Evolutionary conservation across 495 filamentous ascomycete species (phyloP).

Genomic region (Cudoniella acicularis): DNA sequence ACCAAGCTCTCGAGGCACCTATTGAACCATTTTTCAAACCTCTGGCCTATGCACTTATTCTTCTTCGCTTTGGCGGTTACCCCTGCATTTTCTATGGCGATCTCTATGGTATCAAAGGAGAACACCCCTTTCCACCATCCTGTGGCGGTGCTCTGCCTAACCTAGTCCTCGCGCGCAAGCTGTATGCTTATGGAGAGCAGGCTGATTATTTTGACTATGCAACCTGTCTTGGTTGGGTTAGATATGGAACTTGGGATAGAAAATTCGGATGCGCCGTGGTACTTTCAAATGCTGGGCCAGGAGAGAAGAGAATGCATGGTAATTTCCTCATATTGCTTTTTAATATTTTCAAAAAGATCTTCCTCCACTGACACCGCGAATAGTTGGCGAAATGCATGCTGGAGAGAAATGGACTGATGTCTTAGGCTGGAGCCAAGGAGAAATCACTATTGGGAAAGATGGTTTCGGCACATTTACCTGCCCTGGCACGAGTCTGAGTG

Average conservation of each 20-base stretch:
- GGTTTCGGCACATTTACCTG: slow-evolving; percentile 56
- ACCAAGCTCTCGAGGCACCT: slow-evolving; percentile 53
- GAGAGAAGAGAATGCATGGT: slow-evolving; percentile 53
- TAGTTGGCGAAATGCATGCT: slow-evolving; percentile 51
- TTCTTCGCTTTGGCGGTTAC: slow-evolving; percentile 60
- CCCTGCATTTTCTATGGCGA: slow-evolving; percentile 76
- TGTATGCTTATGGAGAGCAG: slow-evolving; percentile 67
- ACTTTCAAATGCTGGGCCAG: slow-evolving; percentile 50
- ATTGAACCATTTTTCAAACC: slow-evolving; percentile 56
- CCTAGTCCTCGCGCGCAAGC: slow-evolving; percentile 60
- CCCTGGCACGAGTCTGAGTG: slow-evolving; percentile 47
- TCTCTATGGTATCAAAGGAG: slow-evolving; percentile 61
- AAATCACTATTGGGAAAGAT: slow-evolving; percentile 49
- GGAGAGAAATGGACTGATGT: slow-evolving; percentile 62
- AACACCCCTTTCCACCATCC: slow-evolving; percentile 50
- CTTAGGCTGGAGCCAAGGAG: slow-evolving; percentile 40
- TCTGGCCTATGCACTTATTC: slow-evolving; percentile 59
- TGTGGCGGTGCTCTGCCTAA: slow-evolving; percentile 57
- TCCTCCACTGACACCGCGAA: not conserved
- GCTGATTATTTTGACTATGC: slow-evolving; percentile 63
- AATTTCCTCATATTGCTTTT: not conserved
- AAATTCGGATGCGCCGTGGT: slow-evolving; percentile 54
- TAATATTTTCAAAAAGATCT: not conserved
- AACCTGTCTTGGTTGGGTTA: slow-evolving; percentile 68
- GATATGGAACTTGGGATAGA: slow-evolving; percentile 53